A percentile compares a stretch with the other conserved stretches of the same genome.
phyloP scores from a whole-genome alignment of 768 basidiomycete genomes.

The Grammothele lineata region DNA sequence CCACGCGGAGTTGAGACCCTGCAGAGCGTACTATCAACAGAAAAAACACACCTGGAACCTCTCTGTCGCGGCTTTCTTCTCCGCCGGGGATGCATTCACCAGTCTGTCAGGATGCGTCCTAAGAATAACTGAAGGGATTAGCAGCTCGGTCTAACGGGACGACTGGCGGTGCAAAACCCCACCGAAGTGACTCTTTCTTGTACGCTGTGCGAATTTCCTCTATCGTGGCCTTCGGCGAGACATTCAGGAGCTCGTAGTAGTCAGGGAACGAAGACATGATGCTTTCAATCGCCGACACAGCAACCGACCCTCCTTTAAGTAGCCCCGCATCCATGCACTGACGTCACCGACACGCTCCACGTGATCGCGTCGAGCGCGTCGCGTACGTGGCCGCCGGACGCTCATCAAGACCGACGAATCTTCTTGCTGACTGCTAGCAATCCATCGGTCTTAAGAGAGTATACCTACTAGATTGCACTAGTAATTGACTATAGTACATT shows the following conservation, averaged over 20 bases:
- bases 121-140: conserved; percentile 20
- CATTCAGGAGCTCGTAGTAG: conserved; percentile 63
- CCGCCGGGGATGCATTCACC: conserved; percentile 60
- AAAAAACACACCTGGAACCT: conserved; percentile 62
- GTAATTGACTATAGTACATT: too few species aligned
- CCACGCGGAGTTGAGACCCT: too few species aligned
- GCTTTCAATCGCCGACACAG: background rate
- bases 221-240: conserved; percentile 52
- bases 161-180: conserved; percentile 2
- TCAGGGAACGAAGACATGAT: conserved; percentile 75
- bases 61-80: conserved; percentile 75
- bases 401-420: too few species aligned
- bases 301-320: background rate
- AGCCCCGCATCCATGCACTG: conserved; percentile 4
- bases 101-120: conserved; percentile 91
- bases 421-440: too few species aligned
- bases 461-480: too few species aligned
- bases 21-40: too few species aligned
- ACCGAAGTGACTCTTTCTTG: conserved; percentile 77
- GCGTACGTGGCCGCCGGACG: conserved; percentile 2
- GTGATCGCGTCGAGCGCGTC: conserved; percentile 7
- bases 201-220: conserved; percentile 78
- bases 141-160: background rate
- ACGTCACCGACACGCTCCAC: conserved; percentile 15
- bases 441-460: too few species aligned